A percentile compares a stretch with the other conserved stretches of the same genome.
phyloP scores from a whole-genome alignment of 176 grass and related monocot species.

The Rhynchospora breviuscula region DNA sequence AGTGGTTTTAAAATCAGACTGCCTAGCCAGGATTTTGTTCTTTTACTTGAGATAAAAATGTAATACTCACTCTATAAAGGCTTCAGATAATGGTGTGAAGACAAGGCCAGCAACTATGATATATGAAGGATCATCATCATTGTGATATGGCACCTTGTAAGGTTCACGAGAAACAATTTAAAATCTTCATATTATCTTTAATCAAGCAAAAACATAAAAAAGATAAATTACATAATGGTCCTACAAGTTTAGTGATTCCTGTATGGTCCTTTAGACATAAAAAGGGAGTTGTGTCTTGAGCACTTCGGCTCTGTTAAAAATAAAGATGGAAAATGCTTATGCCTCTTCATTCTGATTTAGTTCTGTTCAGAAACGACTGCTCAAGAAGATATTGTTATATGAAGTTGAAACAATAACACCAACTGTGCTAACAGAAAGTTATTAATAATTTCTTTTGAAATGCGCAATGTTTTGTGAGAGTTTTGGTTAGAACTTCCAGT shows the following conservation, averaged over 20 bases:
- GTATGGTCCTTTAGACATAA: neutral
- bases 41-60: neutral
- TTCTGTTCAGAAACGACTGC: neutral
- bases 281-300: too few species aligned
- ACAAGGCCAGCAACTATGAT: conserved; percentile 93
- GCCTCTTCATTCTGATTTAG: neutral
- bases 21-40: neutral
- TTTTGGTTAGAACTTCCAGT: neutral
- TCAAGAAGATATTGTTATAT: neutral
- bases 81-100: conserved; percentile 91
- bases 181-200: neutral
- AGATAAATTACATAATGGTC: conserved; percentile 1
- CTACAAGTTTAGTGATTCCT: conserved; percentile 2
- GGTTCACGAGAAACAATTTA: conserved; percentile 5
- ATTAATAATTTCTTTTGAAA: neutral
- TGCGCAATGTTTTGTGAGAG: neutral
- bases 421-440: neutral
- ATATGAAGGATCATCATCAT: conserved; percentile 84
- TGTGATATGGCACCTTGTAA: conserved; percentile 76
- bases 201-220: neutral
- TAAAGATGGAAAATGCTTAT: neutral
- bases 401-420: neutral
- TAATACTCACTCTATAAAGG: conserved; percentile 85
- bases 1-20: too few species aligned
- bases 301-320: conserved; percentile 10